Evolutionary conservation across 2,329 filamentous ascomycete species (phyloP).

Genomic region (Davidsoniella australis): DNA sequence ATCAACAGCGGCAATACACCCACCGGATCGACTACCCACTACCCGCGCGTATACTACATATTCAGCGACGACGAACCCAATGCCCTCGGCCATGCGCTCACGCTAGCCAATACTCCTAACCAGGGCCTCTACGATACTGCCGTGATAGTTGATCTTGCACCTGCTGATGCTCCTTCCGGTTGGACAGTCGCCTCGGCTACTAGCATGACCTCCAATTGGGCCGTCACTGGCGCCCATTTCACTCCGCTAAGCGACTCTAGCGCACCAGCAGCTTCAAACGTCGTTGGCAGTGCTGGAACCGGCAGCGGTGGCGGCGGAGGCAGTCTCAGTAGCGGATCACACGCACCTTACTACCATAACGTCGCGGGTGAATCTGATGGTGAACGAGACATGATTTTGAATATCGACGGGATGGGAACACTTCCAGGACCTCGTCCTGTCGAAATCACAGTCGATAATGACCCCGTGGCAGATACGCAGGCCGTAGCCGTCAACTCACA

Average conservation of each 20-base stretch:
- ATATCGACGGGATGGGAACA: slow-evolving; percentile 7
- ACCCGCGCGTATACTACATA: slow-evolving; percentile 74
- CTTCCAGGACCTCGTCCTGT: not conserved
- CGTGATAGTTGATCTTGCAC: slow-evolving; percentile 37
- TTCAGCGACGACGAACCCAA: slow-evolving; percentile 77
- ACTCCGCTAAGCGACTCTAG: slow-evolving; percentile 25
- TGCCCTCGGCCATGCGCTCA: slow-evolving; percentile 32
- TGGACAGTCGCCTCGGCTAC: slow-evolving; percentile 49
- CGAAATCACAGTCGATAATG: not conserved
- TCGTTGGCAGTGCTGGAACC: slow-evolving; percentile 27
- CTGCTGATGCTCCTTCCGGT: slow-evolving; percentile 21
- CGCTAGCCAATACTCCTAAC: slow-evolving; percentile 16
- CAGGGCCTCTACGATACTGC: slow-evolving; percentile 24
- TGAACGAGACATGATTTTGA: slow-evolving; percentile 6
- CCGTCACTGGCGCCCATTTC: slow-evolving; percentile 31
- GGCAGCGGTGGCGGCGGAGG: slow-evolving; percentile 33
- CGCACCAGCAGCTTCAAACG: slow-evolving; percentile 23
- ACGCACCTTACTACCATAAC: slow-evolving; percentile 2
- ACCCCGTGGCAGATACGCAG: slow-evolving; percentile 1
- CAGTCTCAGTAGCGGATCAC: slow-evolving; percentile 13
- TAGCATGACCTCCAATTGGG: slow-evolving; percentile 60
- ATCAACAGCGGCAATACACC: slow-evolving; percentile 62
- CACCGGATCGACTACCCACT: slow-evolving; percentile 51
- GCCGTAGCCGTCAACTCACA: not conserved
- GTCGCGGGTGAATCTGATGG: not conserved